phyloP scores from a whole-genome alignment of 2,329 filamentous ascomycete species.

The Cladosporium sp. region DNA sequence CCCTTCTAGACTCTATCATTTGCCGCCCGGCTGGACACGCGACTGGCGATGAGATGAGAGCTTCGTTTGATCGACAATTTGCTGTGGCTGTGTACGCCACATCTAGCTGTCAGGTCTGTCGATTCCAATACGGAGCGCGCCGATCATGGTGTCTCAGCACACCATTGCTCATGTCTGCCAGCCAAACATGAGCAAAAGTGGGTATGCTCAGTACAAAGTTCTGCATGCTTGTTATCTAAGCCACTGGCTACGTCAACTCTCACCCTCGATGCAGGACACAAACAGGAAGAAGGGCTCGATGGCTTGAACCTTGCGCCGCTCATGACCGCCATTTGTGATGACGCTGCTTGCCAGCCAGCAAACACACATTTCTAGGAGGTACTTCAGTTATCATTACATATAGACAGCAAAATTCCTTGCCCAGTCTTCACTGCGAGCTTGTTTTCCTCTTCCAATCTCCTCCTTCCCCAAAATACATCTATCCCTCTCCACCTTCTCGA shows the following conservation, averaged over 20 bases:
- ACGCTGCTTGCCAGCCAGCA: too few species aligned
- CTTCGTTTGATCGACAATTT: too few species aligned
- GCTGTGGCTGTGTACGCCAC: background rate
- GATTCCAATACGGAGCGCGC: too few species aligned
- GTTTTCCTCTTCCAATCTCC: background rate
- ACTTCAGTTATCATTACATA: too few species aligned
- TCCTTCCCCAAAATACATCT: background rate
- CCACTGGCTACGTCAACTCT: background rate
- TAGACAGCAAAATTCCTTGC: background rate
- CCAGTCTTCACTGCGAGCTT: background rate
- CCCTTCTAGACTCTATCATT: conserved; percentile 2
- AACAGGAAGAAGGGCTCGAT: background rate
- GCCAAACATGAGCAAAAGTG: too few species aligned
- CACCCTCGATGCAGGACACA: background rate
- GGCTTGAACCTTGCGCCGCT: background rate
- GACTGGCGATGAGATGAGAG: too few species aligned
- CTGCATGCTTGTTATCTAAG: too few species aligned
- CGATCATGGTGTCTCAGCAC: too few species aligned
- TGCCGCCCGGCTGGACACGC: background rate
- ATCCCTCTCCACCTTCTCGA: background rate
- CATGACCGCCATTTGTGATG: background rate
- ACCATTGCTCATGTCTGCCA: too few species aligned
- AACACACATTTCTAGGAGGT: too few species aligned
- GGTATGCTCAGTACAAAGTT: too few species aligned
- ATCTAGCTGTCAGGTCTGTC: too few species aligned